Evolutionary conservation across 495 filamentous ascomycete genomes (phyloP).

Genomic region (Neurospora sp.): DNA sequence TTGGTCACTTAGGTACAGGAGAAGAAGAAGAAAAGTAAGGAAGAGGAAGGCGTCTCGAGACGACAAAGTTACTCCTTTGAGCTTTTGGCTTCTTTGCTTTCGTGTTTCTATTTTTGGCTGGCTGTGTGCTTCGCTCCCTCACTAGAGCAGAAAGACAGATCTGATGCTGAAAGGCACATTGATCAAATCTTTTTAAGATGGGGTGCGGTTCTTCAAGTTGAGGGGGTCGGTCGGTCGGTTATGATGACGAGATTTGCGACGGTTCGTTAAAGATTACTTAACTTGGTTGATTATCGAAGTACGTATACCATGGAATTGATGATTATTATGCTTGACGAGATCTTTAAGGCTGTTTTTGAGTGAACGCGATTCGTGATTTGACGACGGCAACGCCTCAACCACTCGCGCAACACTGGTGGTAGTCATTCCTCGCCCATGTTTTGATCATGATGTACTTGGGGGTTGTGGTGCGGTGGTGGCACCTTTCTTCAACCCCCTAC

Average conservation of each 20-base stretch:
- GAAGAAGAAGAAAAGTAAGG: not conserved
- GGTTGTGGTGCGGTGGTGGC: too few species aligned
- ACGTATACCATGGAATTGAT: not conserved
- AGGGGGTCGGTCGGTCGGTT: not conserved
- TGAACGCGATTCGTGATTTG: not conserved
- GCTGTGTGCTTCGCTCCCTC: not conserved
- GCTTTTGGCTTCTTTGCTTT: not conserved
- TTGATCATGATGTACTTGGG: not conserved
- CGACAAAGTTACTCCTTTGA: not conserved
- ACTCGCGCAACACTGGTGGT: not conserved
- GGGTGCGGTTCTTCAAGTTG: conserved; percentile 11
- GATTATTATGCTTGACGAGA: not conserved
- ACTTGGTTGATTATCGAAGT: not conserved
- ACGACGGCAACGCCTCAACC: not conserved
- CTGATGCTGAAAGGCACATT: not conserved
- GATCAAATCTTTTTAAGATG: not conserved
- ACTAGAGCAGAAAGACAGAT: not conserved
- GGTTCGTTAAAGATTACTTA: not conserved
- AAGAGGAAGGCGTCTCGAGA: not conserved
- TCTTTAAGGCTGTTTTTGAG: not conserved
- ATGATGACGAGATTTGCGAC: not conserved
- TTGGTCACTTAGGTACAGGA: not conserved
- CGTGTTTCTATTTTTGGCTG: not conserved
- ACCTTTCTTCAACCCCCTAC: too few species aligned
- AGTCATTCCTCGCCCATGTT: not conserved